Evolutionary conservation across 192 early-diverging fungal species (phyloP).

Genomic region (Umbelopsis isabellina): DNA sequence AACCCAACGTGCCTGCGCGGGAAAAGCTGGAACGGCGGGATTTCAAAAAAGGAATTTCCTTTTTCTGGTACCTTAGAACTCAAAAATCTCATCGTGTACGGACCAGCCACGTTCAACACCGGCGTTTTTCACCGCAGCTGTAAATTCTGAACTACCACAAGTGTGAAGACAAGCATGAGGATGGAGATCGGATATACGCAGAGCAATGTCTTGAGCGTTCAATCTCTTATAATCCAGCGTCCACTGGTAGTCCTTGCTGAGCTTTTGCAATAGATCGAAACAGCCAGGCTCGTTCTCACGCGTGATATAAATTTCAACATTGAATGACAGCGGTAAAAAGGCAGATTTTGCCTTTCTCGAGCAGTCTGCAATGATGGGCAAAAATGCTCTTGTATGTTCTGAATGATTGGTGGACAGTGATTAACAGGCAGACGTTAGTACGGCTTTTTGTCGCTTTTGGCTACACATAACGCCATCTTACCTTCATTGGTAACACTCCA

Average conservation of each 20-base stretch:
- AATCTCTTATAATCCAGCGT: background rate
- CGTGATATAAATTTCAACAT: conserved; percentile 33
- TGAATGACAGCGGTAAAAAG: conserved; percentile 21
- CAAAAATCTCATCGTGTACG: conserved; percentile 46
- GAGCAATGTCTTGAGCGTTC: background rate
- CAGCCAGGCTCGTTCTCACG: conserved; percentile 12
- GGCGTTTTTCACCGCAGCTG: conserved; percentile 31
- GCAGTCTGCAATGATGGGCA: conserved; percentile 31
- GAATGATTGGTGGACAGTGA: background rate
- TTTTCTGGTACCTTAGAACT: conserved; percentile 33
- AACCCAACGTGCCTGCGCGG: conserved; percentile 11
- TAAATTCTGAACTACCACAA: conserved; percentile 43
- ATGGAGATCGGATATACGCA: background rate
- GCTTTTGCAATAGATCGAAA: background rate
- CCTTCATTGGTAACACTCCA: conserved; percentile 43
- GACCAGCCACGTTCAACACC: conserved; percentile 34
- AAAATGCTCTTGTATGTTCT: conserved; percentile 31
- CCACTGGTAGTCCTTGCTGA: conserved; percentile 1
- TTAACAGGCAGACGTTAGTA: background rate
- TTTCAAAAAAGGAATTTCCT: background rate
- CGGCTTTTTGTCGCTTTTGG: background rate
- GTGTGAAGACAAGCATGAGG: conserved; percentile 37
- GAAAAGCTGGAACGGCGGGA: conserved; percentile 1
- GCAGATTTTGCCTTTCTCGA: conserved; percentile 11
- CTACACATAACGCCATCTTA: conserved; percentile 22